Base-by-base conservation (phyloP, 2,329 filamentous ascomycete species). In the Colletotrichum australisinense region DNA sequence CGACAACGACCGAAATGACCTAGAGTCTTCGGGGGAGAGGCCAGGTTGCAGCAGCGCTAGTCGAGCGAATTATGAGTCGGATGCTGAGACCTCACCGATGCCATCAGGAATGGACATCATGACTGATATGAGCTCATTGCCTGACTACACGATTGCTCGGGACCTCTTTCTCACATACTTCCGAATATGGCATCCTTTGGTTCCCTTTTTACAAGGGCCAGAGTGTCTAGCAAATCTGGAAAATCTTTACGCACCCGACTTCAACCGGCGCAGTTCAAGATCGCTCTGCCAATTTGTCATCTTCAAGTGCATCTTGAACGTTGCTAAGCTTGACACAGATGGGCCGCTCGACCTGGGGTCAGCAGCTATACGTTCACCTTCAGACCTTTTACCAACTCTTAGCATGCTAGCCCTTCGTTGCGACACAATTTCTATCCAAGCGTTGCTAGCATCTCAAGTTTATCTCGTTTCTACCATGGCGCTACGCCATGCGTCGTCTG, bases 131-230 rank as follows among this genome's bases (percentile, higher is more conserved):
- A 38, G 30, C 4, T 42, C 22, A 2, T 32, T 71, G 1, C 74
- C 71, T 2, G 64, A 66, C 4, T 74, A 75, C 28, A 4, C 32
- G 2, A 38, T 52, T 19, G 67, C 85, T 1, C 83, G 83, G 70
- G 79, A 83, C 52, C 79, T 88, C 2, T 82, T 88, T 64, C 85
- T 86, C 78, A 78, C 82, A 22, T 88, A 88, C 74, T 88, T 88
- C 76, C 84, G 82, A 75, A 81, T 84, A 11, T 88, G 86, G 86
- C 87, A 89, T 80, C 86, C 86, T 0, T 78, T 88, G 14, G 86
- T 88, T 70, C 87, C 87, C 0, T 88, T 88, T 72, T 75, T 88
- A 4, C 86, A 88, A 60, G 87, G 87, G 0, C 87, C 85, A 1
- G 84, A 83, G 1, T 87, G 88, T 60, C 76, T 88, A 28, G 81